phyloP scores from a whole-genome alignment of 805 yeast species.

The Sporopachydermia quercuum region DNA sequence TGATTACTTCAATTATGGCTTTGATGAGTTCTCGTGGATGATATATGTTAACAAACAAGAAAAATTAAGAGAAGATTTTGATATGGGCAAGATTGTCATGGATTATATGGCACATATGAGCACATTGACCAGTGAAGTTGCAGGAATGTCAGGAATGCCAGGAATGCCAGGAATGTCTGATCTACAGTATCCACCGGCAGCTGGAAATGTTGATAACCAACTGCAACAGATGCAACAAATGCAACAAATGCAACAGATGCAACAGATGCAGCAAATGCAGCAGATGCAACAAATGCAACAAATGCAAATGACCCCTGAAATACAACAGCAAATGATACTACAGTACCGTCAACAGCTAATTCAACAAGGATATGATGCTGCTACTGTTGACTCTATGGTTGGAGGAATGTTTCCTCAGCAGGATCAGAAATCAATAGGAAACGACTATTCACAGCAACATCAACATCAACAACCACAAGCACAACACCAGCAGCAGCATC shows the following conservation, averaged over 20 bases:
- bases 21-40: slow-evolving; percentile 93
- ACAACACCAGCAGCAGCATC: too few relatives aligned
- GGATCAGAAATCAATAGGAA: too few relatives aligned
- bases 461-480: too few relatives aligned
- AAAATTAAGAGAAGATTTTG: slow-evolving; percentile 60
- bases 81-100: slow-evolving; percentile 14
- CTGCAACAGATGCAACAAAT: too few relatives aligned
- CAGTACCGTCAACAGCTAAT: not conserved
- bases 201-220: too few relatives aligned
- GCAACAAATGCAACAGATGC: too few relatives aligned
- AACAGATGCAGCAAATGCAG: not conserved
- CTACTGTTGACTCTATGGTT: not conserved
- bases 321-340: not conserved
- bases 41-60: slow-evolving; percentile 85
- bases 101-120: not conserved
- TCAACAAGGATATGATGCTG: not conserved
- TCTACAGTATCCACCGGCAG: too few relatives aligned
- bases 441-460: too few relatives aligned
- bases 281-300: slow-evolving; percentile 1
- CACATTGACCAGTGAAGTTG: not conserved
- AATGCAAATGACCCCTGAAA: slow-evolving; percentile 1
- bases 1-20: slow-evolving; percentile 93
- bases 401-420: not conserved
- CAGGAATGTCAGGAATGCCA: too few relatives aligned
- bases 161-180: not conserved